Evolutionary conservation across 2,329 filamentous ascomycete species (phyloP).

Genomic region (Fusarium caatingaense): DNA sequence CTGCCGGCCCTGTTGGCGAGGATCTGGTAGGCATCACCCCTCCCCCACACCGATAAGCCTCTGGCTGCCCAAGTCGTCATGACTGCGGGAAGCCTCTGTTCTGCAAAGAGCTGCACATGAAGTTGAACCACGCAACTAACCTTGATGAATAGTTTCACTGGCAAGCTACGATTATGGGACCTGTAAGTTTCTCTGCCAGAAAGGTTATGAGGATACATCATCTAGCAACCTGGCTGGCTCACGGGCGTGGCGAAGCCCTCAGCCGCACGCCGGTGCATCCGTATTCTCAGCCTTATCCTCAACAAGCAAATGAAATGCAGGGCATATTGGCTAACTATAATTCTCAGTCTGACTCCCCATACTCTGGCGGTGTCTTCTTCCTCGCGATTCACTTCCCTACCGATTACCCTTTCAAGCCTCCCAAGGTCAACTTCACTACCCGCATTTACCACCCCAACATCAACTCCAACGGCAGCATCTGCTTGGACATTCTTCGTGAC

Average conservation of each 20-base stretch:
- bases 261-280: slow-evolving; percentile 25
- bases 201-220: slow-evolving; percentile 3
- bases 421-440: slow-evolving; percentile 99
- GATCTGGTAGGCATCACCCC: slow-evolving; percentile 82
- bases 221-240: slow-evolving; percentile 18
- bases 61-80: slow-evolving; percentile 30
- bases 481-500: slow-evolving; percentile 96
- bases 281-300: slow-evolving; percentile 17
- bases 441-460: slow-evolving; percentile 99
- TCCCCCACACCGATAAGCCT: slow-evolving; percentile 42
- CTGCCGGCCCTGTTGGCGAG: slow-evolving; percentile 94
- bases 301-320: not conserved
- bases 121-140: slow-evolving; percentile 41
- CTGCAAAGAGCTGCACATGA: not conserved
- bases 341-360: slow-evolving; percentile 90
- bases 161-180: slow-evolving; percentile 99
- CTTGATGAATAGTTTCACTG: slow-evolving; percentile 84
- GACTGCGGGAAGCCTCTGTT: slow-evolving; percentile 16
- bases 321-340: slow-evolving; percentile 46
- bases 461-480: slow-evolving; percentile 99
- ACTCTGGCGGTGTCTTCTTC: slow-evolving; percentile 99
- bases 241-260: slow-evolving; percentile 32
- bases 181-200: slow-evolving; percentile 70
- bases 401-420: slow-evolving; percentile 99
- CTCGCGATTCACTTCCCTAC: slow-evolving; percentile 98